phyloP scores from a whole-genome alignment of 2,329 filamentous ascomycete genomes.

The Xylaria sp. region DNA sequence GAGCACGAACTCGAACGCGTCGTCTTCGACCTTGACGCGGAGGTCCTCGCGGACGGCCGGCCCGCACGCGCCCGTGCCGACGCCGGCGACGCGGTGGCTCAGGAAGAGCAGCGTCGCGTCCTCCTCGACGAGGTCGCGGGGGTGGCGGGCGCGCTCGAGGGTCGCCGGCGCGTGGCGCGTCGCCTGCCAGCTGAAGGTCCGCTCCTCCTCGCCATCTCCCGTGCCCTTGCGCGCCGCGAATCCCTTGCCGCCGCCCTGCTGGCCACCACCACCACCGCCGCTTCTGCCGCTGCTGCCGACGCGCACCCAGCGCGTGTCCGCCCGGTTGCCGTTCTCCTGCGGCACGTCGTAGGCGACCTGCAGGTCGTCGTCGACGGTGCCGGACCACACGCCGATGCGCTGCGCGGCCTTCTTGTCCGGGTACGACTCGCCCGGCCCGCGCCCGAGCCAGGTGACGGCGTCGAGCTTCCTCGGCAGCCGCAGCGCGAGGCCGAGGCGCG shows the following conservation, averaged over 20 bases:
- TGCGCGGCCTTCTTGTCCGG: conserved; percentile 67
- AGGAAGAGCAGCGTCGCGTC: conserved; percentile 44
- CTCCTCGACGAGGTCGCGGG: conserved; percentile 26
- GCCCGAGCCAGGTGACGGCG: conserved; percentile 62
- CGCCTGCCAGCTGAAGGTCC: conserved; percentile 12
- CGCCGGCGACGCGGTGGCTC: conserved; percentile 51
- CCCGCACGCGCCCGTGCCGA: conserved; percentile 54
- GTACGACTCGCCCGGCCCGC: conserved; percentile 69
- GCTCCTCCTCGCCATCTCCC: too few species aligned
- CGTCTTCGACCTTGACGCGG: conserved; percentile 45
- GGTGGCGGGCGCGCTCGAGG: conserved; percentile 13
- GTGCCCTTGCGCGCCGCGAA: background rate
- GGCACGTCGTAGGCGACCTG: conserved; percentile 68
- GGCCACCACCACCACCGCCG: too few species aligned
- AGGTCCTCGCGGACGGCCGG: conserved; percentile 50
- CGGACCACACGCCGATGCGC: conserved; percentile 53
- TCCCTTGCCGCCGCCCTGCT: background rate
- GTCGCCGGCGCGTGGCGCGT: conserved; percentile 7
- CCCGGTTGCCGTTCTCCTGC: conserved; percentile 67
- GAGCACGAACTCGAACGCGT: conserved; percentile 47
- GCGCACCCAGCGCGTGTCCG: conserved; percentile 62
- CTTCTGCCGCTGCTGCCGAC: too few species aligned
- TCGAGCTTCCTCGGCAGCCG: conserved; percentile 35
- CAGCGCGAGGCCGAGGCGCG: conserved; percentile 62
- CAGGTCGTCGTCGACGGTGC: conserved; percentile 50